Conservation (phyloP, 2,329 filamentous ascomycete species). For the Hortaea sp. region DNA sequence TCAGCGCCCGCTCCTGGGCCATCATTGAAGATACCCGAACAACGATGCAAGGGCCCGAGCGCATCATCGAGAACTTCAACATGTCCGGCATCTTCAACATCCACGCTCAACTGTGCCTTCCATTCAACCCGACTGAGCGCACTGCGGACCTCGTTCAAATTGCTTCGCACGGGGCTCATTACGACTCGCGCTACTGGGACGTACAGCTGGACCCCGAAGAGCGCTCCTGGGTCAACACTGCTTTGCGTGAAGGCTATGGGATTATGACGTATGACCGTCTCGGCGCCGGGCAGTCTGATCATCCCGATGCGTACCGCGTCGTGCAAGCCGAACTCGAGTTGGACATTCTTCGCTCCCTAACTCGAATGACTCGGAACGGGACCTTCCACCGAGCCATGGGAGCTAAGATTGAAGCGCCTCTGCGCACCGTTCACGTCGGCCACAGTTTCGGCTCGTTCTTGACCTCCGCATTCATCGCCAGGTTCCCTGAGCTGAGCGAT, state of each 20-base stretch:
- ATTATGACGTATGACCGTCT: conserved; percentile 36
- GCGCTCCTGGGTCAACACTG: too few relatives aligned
- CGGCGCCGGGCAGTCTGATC: conserved; percentile 28
- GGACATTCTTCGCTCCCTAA: conserved; percentile 26
- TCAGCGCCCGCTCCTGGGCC: conserved; percentile 9
- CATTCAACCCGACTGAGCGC: neutral
- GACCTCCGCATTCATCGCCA: conserved; percentile 6
- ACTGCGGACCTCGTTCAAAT: conserved; percentile 24
- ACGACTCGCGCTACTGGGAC: conserved; percentile 28
- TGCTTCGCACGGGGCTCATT: conserved; percentile 31
- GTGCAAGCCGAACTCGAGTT: conserved; percentile 30
- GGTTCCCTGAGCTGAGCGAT: conserved; percentile 6
- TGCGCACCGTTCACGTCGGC: conserved; percentile 42
- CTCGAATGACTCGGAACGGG: conserved; percentile 21
- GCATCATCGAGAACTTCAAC: conserved; percentile 1
- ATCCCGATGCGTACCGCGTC: conserved; percentile 28
- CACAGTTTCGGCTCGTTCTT: conserved; percentile 50
- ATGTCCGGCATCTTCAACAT: neutral
- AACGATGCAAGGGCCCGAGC: neutral
- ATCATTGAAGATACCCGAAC: conserved; percentile 5
- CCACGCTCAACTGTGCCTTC: neutral
- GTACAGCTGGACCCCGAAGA: too few relatives aligned
- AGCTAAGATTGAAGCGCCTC: neutral
- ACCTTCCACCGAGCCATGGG: conserved; percentile 6
- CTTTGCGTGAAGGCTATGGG: conserved; percentile 20